Percentiles rank a stretch among this genome's conserved stretches.
Evolutionary conservation across 1,139 yeast genomes (phyloP).

Genomic region (Magnusiomyces suaveolens): DNA sequence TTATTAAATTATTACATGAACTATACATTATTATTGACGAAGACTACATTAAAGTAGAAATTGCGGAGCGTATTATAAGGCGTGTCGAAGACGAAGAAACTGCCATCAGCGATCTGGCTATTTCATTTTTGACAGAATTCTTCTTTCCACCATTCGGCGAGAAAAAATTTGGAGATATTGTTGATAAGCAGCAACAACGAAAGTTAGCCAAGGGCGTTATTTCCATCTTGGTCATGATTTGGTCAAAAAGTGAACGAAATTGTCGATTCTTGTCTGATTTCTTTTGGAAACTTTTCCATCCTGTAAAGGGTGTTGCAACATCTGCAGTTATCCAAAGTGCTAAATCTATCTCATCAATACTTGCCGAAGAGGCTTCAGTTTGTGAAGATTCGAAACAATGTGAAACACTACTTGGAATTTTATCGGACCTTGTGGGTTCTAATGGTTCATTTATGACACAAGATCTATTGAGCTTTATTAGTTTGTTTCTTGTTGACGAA

Average conservation of each 20-base stretch:
- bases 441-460: constrained; percentile 47
- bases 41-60: constrained; percentile 33
- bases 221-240: constrained; percentile 9
- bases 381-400: constrained; percentile 18
- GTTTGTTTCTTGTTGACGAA: constrained; percentile 49
- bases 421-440: constrained; percentile 46
- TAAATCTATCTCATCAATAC: constrained; percentile 15
- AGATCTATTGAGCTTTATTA: constrained; percentile 53
- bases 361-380: constrained; percentile 23
- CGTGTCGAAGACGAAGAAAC: constrained; percentile 67
- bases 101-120: constrained; percentile 40
- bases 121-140: constrained; percentile 35
- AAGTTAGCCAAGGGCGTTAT: constrained; percentile 6
- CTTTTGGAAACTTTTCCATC: constrained; percentile 14
- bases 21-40: constrained; percentile 38
- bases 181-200: constrained; percentile 7
- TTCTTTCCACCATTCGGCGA: constrained; percentile 35
- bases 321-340: constrained; percentile 15
- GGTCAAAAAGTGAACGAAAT: constrained; percentile 11
- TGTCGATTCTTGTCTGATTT: constrained; percentile 12
- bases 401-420: constrained; percentile 38
- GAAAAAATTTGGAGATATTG: constrained; percentile 8
- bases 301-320: constrained; percentile 18
- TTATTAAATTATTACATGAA: constrained; percentile 43
- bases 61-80: constrained; percentile 43